Evolutionary conservation across 257 asterid species (phyloP).

Genomic region (Solanum chiquidenum): DNA sequence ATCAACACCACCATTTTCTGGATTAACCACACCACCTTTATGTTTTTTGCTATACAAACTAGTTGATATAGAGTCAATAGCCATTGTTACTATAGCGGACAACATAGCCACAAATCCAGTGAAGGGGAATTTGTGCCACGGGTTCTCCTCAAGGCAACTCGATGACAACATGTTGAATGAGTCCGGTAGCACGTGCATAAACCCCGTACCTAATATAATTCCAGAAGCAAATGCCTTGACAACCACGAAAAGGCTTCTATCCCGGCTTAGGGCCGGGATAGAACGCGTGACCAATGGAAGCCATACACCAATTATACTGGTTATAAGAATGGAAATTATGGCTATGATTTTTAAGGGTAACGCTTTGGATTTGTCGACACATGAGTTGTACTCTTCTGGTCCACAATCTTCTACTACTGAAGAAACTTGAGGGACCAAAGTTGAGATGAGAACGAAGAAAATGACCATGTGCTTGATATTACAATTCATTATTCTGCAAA

Average conservation of each 20-base stretch:
- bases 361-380: conserved; percentile 35
- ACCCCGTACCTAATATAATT: conserved; percentile 45
- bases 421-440: conserved; percentile 1
- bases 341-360: conserved; percentile 49
- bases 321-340: conserved; percentile 29
- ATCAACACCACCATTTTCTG: not conserved
- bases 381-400: conserved; percentile 2
- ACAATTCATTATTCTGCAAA: not conserved
- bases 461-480: not conserved
- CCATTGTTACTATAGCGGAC: conserved; percentile 37
- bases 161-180: conserved; percentile 49
- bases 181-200: conserved; percentile 59
- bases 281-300: conserved; percentile 37
- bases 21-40: not conserved
- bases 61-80: conserved; percentile 46
- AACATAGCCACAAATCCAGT: conserved; percentile 52
- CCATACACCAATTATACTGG: conserved; percentile 49
- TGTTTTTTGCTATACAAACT: conserved; percentile 35
- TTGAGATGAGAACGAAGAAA: conserved; percentile 6
- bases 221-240: conserved; percentile 50
- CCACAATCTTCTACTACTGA: conserved; percentile 34
- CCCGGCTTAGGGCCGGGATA: conserved; percentile 34
- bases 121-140: conserved; percentile 55
- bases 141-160: conserved; percentile 30
- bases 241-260: conserved; percentile 24